Evolutionary conservation across 192 early-diverging fungal species (phyloP).

Genomic region (Coemansia sp.): DNA sequence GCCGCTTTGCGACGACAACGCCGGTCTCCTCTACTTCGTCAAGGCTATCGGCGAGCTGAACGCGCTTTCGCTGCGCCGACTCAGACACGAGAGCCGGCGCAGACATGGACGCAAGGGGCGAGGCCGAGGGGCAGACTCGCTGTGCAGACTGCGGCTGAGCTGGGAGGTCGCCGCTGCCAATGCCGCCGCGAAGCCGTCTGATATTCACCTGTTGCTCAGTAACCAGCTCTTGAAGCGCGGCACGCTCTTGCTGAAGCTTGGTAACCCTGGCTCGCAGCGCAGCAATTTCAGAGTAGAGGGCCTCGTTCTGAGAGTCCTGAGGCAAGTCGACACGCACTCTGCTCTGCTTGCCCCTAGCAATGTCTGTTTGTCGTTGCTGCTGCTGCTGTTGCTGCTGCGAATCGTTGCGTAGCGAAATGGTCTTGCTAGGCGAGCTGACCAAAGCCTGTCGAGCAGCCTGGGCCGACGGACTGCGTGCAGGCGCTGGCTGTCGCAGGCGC

Average conservation of each 20-base stretch:
- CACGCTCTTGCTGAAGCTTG: slow-evolving; percentile 36
- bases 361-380: not conserved
- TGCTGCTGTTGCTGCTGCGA: not conserved
- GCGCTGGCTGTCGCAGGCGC: slow-evolving; percentile 44
- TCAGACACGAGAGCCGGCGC: not conserved
- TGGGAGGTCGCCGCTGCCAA: not conserved
- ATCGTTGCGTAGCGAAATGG: not conserved
- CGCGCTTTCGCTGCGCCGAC: not conserved
- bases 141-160: not conserved
- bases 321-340: slow-evolving; percentile 1
- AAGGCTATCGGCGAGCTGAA: not conserved
- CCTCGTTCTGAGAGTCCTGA: slow-evolving; percentile 10
- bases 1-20: slow-evolving; percentile 3
- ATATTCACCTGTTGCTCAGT: slow-evolving; percentile 51
- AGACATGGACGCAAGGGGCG: not conserved
- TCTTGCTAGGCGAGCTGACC: not conserved
- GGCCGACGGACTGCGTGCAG: slow-evolving; percentile 6
- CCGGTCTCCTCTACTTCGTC: not conserved
- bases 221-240: slow-evolving; percentile 45
- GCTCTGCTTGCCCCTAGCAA: slow-evolving; percentile 2
- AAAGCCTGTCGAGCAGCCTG: not conserved
- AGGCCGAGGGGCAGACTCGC: not conserved
- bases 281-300: slow-evolving; percentile 37
- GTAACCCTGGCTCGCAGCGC: slow-evolving; percentile 28
- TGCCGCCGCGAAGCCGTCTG: slow-evolving; percentile 28